These are phyloP conservation scores for Pestalotiopsis sp. DNA, from an alignment of 2,329 filamentous ascomycete genomes.

Conservation along the genomic window DNA sequence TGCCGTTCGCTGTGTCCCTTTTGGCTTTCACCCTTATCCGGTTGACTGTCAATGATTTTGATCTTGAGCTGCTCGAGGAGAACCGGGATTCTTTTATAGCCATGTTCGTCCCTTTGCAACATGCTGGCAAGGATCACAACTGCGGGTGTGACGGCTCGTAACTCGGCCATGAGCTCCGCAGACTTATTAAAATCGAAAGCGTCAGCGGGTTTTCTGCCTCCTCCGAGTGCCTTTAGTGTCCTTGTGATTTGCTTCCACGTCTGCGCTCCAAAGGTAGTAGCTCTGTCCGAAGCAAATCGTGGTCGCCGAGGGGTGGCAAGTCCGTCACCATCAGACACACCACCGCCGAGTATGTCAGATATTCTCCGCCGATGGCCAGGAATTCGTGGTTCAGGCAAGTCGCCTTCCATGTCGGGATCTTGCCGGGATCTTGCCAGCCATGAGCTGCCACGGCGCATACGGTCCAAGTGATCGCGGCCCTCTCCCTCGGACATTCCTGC, in stretches of 20 bases:
- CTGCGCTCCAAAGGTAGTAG: slow-evolving; percentile 74
- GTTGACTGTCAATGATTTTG: slow-evolving; percentile 77
- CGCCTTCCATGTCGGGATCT: slow-evolving; percentile 54
- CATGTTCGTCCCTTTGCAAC: slow-evolving; percentile 96
- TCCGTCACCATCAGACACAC: slow-evolving; percentile 65
- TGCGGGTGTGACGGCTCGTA: slow-evolving; percentile 89
- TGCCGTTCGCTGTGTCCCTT: slow-evolving; percentile 72
- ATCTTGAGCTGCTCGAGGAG: slow-evolving; percentile 94
- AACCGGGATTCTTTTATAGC: slow-evolving; percentile 92
- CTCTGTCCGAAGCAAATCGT: slow-evolving; percentile 67
- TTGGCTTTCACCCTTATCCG: slow-evolving; percentile 65
- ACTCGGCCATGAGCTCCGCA: slow-evolving; percentile 92
- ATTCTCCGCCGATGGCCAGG: slow-evolving; percentile 67
- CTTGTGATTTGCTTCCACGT: slow-evolving; percentile 95
- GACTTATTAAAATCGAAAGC: slow-evolving; percentile 94
- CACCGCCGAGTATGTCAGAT: slow-evolving; percentile 66
- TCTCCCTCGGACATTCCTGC: slow-evolving; percentile 77
- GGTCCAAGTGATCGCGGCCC: slow-evolving; percentile 64
- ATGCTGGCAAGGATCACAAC: slow-evolving; percentile 95
- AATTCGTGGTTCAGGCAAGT: slow-evolving; percentile 56
- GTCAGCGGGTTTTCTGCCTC: slow-evolving; percentile 74
- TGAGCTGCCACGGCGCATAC: slow-evolving; percentile 55
- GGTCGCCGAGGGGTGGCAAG: slow-evolving; percentile 55
- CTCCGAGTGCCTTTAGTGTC: slow-evolving; percentile 75
- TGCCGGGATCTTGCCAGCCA: slow-evolving; percentile 57